Evolutionary conservation across 495 filamentous ascomycete species (phyloP).

Genomic region (Aspergillus conjunctus): DNA sequence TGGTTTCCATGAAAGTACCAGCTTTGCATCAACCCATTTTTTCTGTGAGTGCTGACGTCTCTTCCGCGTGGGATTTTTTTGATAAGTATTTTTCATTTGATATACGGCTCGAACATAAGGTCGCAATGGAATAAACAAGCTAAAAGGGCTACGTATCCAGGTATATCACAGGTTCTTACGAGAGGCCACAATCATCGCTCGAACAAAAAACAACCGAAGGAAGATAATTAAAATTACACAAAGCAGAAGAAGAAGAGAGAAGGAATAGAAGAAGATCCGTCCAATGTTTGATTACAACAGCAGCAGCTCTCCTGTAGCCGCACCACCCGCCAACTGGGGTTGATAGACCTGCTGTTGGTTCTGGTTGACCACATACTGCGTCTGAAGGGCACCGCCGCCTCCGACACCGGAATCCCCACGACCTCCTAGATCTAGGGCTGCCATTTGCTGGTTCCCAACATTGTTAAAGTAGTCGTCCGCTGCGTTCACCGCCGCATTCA

Average conservation of each 20-base stretch:
- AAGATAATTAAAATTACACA: conserved; percentile 31
- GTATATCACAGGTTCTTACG: conserved; percentile 24
- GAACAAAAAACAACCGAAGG: conserved; percentile 4
- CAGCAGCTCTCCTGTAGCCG: conserved; percentile 53
- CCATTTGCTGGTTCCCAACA: conserved; percentile 70
- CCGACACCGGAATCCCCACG: conserved; percentile 43
- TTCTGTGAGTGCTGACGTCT: neutral
- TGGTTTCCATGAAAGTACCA: neutral
- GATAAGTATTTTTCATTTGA: conserved; percentile 1
- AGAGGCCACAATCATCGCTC: conserved; percentile 2
- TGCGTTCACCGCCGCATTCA: conserved; percentile 73
- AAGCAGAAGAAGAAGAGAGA: too few species aligned
- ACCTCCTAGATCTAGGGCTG: conserved; percentile 61
- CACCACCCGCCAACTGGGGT: conserved; percentile 50
- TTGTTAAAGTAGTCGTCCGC: conserved; percentile 85
- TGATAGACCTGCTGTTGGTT: conserved; percentile 57
- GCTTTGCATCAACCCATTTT: neutral
- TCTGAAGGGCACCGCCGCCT: conserved; percentile 41
- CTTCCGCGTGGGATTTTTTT: conserved; percentile 1
- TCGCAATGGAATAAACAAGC: neutral
- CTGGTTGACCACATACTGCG: conserved; percentile 57
- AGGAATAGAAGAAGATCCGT: neutral
- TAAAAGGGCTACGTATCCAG: neutral
- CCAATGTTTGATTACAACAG: conserved; percentile 37
- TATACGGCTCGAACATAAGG: neutral